Evolutionary conservation across 75 land plant genomes (phyloP).

Genomic region (Azolla pinnata): DNA sequence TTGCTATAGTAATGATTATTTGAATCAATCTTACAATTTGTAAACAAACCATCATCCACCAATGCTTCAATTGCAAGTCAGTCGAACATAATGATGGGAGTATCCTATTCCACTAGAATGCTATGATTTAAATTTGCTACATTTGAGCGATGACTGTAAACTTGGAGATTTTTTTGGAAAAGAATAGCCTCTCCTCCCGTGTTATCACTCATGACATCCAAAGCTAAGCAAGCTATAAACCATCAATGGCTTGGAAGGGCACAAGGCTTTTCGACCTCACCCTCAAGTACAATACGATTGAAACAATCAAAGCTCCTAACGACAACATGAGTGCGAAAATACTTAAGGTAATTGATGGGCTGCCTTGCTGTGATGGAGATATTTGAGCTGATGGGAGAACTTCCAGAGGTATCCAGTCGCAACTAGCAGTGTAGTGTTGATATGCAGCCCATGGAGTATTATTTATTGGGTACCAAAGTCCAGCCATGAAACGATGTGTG

Average conservation of each 20-base stretch:
- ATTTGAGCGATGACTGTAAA: too few species aligned
- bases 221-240: slow-evolving; percentile 1
- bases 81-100: too few species aligned
- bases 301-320: slow-evolving; percentile 41
- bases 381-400: slow-evolving; percentile 21
- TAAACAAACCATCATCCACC: too few species aligned
- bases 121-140: too few species aligned
- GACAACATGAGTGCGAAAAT: slow-evolving; percentile 59
- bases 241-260: slow-evolving; percentile 53
- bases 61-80: too few species aligned
- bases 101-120: too few species aligned
- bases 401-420: slow-evolving; percentile 75
- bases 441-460: slow-evolving; percentile 58
- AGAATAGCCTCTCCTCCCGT: too few species aligned
- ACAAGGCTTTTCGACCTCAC: slow-evolving; percentile 28
- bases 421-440: slow-evolving; percentile 67
- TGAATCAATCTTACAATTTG: too few species aligned
- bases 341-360: slow-evolving; percentile 34
- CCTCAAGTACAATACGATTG: slow-evolving; percentile 51
- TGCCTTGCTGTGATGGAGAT: slow-evolving; percentile 2
- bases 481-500: slow-evolving; percentile 60
- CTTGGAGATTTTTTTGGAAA: too few species aligned
- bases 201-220: too few species aligned
- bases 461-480: slow-evolving; percentile 84
- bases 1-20: too few species aligned